Conservation (phyloP, 2,329 filamentous ascomycete genomes). For the Xylariaceae sp. region DNA sequence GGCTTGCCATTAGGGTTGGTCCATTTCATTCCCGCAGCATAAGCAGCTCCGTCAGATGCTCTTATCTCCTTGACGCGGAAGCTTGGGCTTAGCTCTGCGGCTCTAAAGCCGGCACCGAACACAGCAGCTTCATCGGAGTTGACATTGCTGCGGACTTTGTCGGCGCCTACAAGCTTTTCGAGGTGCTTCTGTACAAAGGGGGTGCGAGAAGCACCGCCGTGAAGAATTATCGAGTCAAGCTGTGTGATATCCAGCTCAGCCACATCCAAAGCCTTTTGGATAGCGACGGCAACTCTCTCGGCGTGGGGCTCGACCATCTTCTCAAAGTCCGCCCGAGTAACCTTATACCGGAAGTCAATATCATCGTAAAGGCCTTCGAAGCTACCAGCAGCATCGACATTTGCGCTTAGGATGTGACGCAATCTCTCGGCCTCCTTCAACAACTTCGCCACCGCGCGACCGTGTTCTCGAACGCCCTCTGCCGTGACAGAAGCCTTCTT, state of each 20-base stretch:
- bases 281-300: conserved; percentile 60
- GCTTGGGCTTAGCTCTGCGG: conserved; percentile 83
- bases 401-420: conserved; percentile 88
- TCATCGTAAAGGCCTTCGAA: conserved; percentile 92
- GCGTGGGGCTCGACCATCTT: conserved; percentile 63
- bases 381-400: conserved; percentile 69
- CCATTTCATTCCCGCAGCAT: conserved; percentile 72
- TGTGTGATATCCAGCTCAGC: conserved; percentile 69
- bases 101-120: conserved; percentile 92
- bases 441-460: conserved; percentile 82
- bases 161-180: conserved; percentile 65
- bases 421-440: conserved; percentile 85
- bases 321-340: conserved; percentile 76
- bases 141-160: conserved; percentile 87
- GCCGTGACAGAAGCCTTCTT: conserved; percentile 58
- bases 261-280: conserved; percentile 67
- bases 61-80: conserved; percentile 98
- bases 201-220: conserved; percentile 83
- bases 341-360: conserved; percentile 87
- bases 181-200: conserved; percentile 91
- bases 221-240: conserved; percentile 84
- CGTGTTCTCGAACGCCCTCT: conserved; percentile 64
- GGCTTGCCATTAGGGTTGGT: conserved; percentile 61
- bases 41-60: conserved; percentile 68
- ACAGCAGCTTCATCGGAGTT: conserved; percentile 96